These are phyloP conservation scores for Gynandropsis gynandra DNA, from an alignment of 345 rosid species.

Conservation along the genomic window DNA sequence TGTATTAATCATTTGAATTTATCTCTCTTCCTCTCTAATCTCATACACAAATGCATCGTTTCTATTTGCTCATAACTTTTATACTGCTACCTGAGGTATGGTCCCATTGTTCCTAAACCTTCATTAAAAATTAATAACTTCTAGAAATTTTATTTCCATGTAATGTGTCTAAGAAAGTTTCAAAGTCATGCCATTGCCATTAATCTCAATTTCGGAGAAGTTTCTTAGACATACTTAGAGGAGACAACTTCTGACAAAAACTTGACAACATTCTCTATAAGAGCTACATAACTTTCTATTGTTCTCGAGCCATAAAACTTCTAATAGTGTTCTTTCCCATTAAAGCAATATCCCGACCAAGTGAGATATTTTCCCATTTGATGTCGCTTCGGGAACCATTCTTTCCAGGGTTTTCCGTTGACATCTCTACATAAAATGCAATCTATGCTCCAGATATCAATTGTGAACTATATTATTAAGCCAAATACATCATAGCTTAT, in stretches of 20 bases:
- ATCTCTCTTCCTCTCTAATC: constrained; percentile 75
- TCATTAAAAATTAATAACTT: constrained; percentile 46
- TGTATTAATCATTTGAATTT: constrained; percentile 27
- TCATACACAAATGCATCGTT: constrained; percentile 66
- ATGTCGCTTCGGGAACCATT: constrained; percentile 47
- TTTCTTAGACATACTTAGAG: constrained; percentile 46
- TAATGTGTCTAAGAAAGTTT: constrained; percentile 32
- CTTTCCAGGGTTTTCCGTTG: constrained; percentile 41
- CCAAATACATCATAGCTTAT: too few species aligned
- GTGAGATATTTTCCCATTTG: constrained; percentile 54
- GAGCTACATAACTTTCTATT: constrained; percentile 61
- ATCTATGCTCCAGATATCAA: too few species aligned
- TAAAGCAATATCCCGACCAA: constrained; percentile 46
- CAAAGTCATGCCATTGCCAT: constrained; percentile 78
- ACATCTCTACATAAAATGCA: too few species aligned
- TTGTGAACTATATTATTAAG: too few species aligned
- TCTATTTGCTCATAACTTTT: constrained; percentile 21
- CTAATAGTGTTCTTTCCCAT: constrained; percentile 51
- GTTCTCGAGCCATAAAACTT: constrained; percentile 70
- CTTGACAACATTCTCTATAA: constrained; percentile 58
- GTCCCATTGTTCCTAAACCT: constrained; percentile 64
- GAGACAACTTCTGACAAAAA: constrained; percentile 76
- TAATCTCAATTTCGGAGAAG: constrained; percentile 46
- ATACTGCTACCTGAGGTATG: constrained; percentile 40
- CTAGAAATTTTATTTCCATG: constrained; percentile 36